phyloP scores from a whole-genome alignment of 441 rosid species.

The Jatropha multifida region DNA sequence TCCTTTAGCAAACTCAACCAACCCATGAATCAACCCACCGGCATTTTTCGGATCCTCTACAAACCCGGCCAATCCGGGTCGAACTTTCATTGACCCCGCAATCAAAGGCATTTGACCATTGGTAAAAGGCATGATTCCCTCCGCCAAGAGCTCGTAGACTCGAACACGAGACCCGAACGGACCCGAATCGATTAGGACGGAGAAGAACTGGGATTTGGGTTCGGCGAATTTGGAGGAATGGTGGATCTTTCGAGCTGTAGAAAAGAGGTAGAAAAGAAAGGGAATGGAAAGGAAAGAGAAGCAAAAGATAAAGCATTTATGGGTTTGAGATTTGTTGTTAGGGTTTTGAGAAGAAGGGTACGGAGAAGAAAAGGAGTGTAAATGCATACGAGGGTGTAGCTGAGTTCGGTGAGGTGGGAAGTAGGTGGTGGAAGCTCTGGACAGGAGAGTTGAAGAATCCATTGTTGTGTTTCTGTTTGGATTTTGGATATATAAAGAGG shows the following conservation, averaged over 20 bases:
- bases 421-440: constrained; percentile 35
- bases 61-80: constrained; percentile 24
- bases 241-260: constrained; percentile 41
- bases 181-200: constrained; percentile 34
- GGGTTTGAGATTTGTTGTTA: constrained; percentile 21
- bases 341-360: constrained; percentile 5
- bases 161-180: constrained; percentile 27
- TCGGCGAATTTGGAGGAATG: constrained; percentile 38
- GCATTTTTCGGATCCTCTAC: constrained; percentile 20
- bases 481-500: no score
- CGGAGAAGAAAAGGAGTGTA: constrained; percentile 23
- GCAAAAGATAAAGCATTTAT: constrained; percentile 27
- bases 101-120: constrained; percentile 30
- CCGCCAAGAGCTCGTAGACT: constrained; percentile 36
- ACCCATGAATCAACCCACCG: constrained; percentile 25
- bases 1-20: constrained; percentile 36
- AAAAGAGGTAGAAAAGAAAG: constrained; percentile 41
- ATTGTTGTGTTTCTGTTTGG: constrained; percentile 1
- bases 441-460: constrained; percentile 35
- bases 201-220: constrained; percentile 31
- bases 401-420: constrained; percentile 55
- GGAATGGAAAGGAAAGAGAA: constrained; percentile 33
- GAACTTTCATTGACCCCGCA: constrained; percentile 23
- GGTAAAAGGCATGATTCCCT: constrained; percentile 31
- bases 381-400: constrained; percentile 52